Percentiles rank a stretch among this genome's conserved stretches.
phyloP scores from a whole-genome alignment of 2,329 filamentous ascomycete species.

The Colletotrichum somersetense region DNA sequence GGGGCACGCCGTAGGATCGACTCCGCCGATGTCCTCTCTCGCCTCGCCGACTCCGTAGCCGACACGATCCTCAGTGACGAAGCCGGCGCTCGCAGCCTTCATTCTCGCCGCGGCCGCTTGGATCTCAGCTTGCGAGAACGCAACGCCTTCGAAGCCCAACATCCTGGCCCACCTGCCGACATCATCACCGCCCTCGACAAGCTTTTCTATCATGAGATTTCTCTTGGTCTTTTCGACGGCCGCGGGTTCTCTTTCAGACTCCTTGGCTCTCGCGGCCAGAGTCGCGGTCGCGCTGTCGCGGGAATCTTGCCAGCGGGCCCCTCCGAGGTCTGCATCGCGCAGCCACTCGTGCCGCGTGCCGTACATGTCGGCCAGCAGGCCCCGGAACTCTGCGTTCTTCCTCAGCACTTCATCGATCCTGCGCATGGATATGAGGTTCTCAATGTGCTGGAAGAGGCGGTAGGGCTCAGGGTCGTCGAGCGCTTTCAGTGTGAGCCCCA shows the following conservation, averaged over 20 bases:
- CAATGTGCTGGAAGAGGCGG: conserved; percentile 35
- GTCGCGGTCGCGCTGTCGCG: conserved; percentile 14
- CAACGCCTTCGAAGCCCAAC: conserved; percentile 21
- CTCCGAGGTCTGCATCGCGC: conserved; percentile 35
- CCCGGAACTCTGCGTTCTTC: conserved; percentile 15
- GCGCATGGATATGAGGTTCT: conserved; percentile 31
- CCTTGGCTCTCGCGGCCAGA: not conserved
- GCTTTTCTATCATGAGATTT: conserved; percentile 22
- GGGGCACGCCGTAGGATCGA: conserved; percentile 15
- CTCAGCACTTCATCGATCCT: conserved; percentile 27
- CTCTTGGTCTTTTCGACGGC: not conserved
- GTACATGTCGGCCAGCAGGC: conserved; percentile 30
- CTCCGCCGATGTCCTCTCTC: conserved; percentile 3
- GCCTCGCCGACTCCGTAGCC: conserved; percentile 15
- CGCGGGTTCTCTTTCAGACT: conserved; percentile 5
- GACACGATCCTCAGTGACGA: not conserved
- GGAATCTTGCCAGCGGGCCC: conserved; percentile 12
- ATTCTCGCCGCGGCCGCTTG: not conserved
- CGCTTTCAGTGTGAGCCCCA: conserved; percentile 14
- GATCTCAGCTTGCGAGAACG: conserved; percentile 15
- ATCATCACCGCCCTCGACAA: conserved; percentile 15
- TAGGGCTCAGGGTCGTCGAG: conserved; percentile 21
- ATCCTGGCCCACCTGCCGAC: conserved; percentile 21
- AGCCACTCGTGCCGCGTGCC: conserved; percentile 36
- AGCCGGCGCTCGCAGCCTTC: not conserved